phyloP scores from a whole-genome alignment of 768 basidiomycete genomes.

The Epithele typhae region DNA sequence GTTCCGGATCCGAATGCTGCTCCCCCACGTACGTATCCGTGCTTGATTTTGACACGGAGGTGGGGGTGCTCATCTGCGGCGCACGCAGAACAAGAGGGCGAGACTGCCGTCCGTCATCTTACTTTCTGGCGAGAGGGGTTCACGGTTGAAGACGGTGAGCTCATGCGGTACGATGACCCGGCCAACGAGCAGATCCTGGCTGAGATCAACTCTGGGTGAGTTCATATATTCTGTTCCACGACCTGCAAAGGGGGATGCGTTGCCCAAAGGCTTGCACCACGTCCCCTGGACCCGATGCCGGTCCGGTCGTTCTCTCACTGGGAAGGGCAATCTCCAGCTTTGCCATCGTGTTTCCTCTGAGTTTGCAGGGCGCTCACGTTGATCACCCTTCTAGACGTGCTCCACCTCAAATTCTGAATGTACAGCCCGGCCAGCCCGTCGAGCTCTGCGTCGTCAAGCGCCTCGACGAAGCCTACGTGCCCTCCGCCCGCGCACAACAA shows the following conservation, averaged over 20 bases:
- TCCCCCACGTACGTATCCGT: conserved; percentile 18
- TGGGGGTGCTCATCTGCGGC: neutral
- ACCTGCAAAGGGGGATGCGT: no score
- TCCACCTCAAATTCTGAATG: conserved; percentile 71
- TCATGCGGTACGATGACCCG: conserved; percentile 82
- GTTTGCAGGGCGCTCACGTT: no score
- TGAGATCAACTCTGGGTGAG: conserved; percentile 77
- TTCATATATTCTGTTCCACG: neutral
- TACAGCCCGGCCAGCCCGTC: conserved; percentile 73
- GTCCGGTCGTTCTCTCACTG: no score
- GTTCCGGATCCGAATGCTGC: conserved; percentile 66
- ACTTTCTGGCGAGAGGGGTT: conserved; percentile 96
- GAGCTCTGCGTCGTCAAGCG: conserved; percentile 77
- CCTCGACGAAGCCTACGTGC: conserved; percentile 63
- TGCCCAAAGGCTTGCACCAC: no score
- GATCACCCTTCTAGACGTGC: conserved; percentile 49
- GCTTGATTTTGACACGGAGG: neutral
- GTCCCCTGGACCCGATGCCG: no score
- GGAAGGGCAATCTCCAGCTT: no score
- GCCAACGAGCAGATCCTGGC: conserved; percentile 61
- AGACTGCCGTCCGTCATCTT: conserved; percentile 64
- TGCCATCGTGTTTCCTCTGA: no score
- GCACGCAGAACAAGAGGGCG: conserved; percentile 38
- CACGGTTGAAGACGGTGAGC: conserved; percentile 81
- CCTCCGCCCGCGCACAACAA: conserved; percentile 39